Evolutionary conservation across 2,329 filamentous ascomycete species (phyloP).

Genomic region (Xylariaceae sp.): DNA sequence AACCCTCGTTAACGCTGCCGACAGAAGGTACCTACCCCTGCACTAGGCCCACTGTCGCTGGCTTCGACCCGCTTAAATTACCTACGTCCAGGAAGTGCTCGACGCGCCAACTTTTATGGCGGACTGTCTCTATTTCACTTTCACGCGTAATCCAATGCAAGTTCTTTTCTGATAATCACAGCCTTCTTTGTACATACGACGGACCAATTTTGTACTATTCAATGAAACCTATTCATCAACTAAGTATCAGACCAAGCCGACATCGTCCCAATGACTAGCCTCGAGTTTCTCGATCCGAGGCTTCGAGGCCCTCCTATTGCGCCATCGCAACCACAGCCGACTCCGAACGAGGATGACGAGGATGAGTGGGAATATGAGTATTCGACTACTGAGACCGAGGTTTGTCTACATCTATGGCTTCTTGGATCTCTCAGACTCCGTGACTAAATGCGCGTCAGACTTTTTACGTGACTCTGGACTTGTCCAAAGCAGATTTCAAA

Average conservation of each 20-base stretch:
- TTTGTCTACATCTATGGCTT: conserved; percentile 23
- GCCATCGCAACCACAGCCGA: conserved; percentile 1
- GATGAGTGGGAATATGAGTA: conserved; percentile 65
- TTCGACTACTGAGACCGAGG: conserved; percentile 58
- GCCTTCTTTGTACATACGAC: background rate
- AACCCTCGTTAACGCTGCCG: background rate
- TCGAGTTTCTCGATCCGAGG: conserved; percentile 15
- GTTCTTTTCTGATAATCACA: background rate
- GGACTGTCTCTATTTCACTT: background rate
- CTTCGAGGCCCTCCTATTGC: conserved; percentile 14
- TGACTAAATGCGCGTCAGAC: conserved; percentile 40
- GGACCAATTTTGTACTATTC: conserved; percentile 4
- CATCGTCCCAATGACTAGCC: conserved; percentile 28
- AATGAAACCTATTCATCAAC: conserved; percentile 20
- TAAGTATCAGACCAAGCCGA: conserved; percentile 16
- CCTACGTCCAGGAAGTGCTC: background rate
- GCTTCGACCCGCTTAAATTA: background rate
- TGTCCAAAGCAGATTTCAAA: conserved; percentile 56
- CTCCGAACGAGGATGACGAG: conserved; percentile 43
- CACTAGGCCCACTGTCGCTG: background rate
- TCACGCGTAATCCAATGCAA: background rate
- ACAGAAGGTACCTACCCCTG: background rate
- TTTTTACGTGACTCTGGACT: conserved; percentile 59
- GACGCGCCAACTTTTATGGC: background rate
- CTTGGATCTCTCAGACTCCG: background rate